Conservation (phyloP, 805 yeast genomes). For the Saccharomyces jurei region DNA sequence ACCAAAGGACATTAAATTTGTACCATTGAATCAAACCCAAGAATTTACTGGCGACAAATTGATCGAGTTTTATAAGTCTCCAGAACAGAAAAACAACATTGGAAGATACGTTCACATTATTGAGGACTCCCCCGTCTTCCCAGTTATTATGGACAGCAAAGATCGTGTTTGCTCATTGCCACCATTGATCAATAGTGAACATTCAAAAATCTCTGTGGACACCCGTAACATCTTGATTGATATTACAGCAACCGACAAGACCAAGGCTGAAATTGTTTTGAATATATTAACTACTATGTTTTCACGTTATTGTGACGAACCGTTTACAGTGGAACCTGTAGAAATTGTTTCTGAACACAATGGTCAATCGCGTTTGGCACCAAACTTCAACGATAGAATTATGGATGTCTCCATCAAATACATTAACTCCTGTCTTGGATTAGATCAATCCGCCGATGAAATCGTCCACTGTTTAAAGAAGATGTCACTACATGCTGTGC, state of each 20-base stretch:
- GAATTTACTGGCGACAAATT: conserved; percentile 67
- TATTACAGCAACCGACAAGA: conserved; percentile 88
- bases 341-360: conserved; percentile 77
- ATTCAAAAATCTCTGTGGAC: conserved; percentile 74
- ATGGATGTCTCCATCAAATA: conserved; percentile 71
- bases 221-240: conserved; percentile 89
- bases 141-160: conserved; percentile 75
- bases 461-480: conserved; percentile 60
- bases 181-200: conserved; percentile 91
- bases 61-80: conserved; percentile 67
- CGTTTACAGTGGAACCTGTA: conserved; percentile 86
- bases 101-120: conserved; percentile 85
- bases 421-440: conserved; percentile 90
- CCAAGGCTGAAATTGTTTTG: conserved; percentile 88
- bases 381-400: conserved; percentile 58
- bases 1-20: conserved; percentile 68
- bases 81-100: conserved; percentile 76
- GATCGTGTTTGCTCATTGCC: conserved; percentile 85
- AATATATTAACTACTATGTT: conserved; percentile 94
- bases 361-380: conserved; percentile 64
- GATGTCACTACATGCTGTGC: conserved; percentile 70
- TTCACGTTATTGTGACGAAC: conserved; percentile 71
- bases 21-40: conserved; percentile 65
- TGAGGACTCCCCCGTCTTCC: conserved; percentile 80
- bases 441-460: conserved; percentile 59